A percentile compares a stretch with the other conserved stretches of the same genome.
These are phyloP conservation scores for Casuarina equisetifolia DNA, from an alignment of 306 rosid genomes.

Conservation along the genomic window DNA sequence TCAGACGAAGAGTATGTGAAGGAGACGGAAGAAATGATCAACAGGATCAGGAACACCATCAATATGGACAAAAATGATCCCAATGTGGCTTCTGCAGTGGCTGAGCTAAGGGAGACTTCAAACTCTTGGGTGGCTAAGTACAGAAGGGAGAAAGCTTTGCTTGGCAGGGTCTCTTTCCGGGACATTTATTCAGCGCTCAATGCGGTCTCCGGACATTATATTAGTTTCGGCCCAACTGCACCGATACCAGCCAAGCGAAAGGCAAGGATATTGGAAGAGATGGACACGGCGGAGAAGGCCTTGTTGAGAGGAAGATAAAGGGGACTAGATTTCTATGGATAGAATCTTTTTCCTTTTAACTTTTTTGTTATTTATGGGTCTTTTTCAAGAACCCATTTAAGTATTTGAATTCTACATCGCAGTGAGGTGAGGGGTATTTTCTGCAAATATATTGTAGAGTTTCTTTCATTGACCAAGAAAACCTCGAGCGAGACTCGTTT, in stretches of 20 bases:
- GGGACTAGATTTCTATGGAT: neutral
- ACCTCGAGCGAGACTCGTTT: neutral
- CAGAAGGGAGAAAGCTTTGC: constrained; percentile 72
- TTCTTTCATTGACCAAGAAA: neutral
- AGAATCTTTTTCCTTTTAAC: neutral
- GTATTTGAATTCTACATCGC: neutral
- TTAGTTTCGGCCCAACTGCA: constrained; percentile 92
- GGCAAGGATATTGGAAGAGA: constrained; percentile 83
- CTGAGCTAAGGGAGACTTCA: constrained; percentile 74
- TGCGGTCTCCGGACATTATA: constrained; percentile 89
- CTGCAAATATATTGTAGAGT: neutral
- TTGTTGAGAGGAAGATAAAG: constrained; percentile 72
- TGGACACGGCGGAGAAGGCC: constrained; percentile 84
- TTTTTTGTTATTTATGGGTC: neutral
- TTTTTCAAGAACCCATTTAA: neutral
- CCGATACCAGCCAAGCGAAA: constrained; percentile 86
- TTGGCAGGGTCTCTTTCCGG: constrained; percentile 77
- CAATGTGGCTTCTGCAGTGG: constrained; percentile 66
- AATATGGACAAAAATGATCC: constrained; percentile 76
- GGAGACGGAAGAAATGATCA: constrained; percentile 75
- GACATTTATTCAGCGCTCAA: constrained; percentile 90
- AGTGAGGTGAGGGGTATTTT: no score
- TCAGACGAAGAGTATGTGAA: constrained; percentile 79
- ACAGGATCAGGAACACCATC: constrained; percentile 69
- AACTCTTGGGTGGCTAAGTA: constrained; percentile 96